phyloP scores from a whole-genome alignment of 2,329 filamentous ascomycete species.

The Gaeumannomyces tritici region DNA sequence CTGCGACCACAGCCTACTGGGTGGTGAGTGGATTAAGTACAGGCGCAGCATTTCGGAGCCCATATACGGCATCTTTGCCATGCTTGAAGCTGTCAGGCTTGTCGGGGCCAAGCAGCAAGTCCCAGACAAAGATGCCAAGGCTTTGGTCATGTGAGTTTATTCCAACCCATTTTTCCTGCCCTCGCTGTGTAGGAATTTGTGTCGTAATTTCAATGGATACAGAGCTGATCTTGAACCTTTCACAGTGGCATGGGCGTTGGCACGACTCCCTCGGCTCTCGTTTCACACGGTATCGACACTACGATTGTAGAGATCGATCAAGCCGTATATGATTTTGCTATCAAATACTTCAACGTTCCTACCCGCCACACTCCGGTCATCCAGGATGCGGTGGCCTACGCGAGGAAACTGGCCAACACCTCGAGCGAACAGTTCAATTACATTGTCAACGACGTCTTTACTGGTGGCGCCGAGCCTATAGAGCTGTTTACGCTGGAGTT shows the following conservation, averaged over 20 bases:
- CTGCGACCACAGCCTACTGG: slow-evolving; percentile 88
- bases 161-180: not conserved
- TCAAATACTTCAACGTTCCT: slow-evolving; percentile 64
- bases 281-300: slow-evolving; percentile 81
- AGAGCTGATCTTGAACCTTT: slow-evolving; percentile 10
- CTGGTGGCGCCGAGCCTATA: slow-evolving; percentile 85
- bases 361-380: slow-evolving; percentile 61
- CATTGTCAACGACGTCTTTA: slow-evolving; percentile 96
- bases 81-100: slow-evolving; percentile 84
- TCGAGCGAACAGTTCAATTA: slow-evolving; percentile 61
- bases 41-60: slow-evolving; percentile 58
- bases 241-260: slow-evolving; percentile 79
- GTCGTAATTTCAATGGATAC: slow-evolving; percentile 3
- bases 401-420: slow-evolving; percentile 32
- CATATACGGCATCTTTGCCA: slow-evolving; percentile 92
- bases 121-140: slow-evolving; percentile 59
- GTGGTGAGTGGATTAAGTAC: slow-evolving; percentile 73
- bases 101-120: slow-evolving; percentile 48
- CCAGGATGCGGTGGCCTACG: slow-evolving; percentile 70
- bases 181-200: not conserved
- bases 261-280: slow-evolving; percentile 78
- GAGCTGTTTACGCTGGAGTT: slow-evolving; percentile 84
- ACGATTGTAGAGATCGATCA: slow-evolving; percentile 95
- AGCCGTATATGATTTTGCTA: slow-evolving; percentile 73
- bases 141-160: slow-evolving; percentile 70